A percentile compares a stretch with the other conserved stretches of the same genome.
These are phyloP conservation scores for Teratosphaeria viscida DNA, from an alignment of 2,329 filamentous ascomycete genomes.

Conservation along the genomic window DNA sequence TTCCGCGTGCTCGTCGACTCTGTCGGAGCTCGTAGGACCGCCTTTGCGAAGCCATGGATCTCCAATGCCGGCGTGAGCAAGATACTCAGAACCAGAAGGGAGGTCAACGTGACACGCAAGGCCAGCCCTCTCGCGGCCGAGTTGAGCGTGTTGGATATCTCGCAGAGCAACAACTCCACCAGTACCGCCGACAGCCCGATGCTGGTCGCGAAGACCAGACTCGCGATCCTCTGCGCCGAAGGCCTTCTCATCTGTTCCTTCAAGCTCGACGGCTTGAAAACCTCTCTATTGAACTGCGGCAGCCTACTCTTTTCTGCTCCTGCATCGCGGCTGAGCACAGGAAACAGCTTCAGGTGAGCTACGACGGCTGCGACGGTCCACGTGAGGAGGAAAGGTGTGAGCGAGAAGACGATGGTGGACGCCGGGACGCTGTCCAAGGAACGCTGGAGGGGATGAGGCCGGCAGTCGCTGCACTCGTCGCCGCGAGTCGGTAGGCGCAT, in stretches of 20 bases:
- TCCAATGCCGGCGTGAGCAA: conserved; percentile 70
- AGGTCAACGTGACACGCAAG: conserved; percentile 58
- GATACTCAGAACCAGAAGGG: conserved; percentile 61
- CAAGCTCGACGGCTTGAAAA: conserved; percentile 27
- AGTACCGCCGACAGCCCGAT: conserved; percentile 68
- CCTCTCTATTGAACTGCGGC: conserved; percentile 44
- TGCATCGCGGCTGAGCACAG: conserved; percentile 50
- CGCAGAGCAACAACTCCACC: conserved; percentile 70
- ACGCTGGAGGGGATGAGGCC: conserved; percentile 40
- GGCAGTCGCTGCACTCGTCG: conserved; percentile 46
- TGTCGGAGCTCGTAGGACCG: conserved; percentile 50
- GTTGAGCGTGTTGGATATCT: conserved; percentile 68
- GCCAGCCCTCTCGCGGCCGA: conserved; percentile 56
- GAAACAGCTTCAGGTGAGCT: conserved; percentile 60
- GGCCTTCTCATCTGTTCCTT: conserved; percentile 11
- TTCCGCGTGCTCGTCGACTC: conserved; percentile 50
- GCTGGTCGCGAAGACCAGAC: conserved; percentile 61
- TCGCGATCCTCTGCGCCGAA: conserved; percentile 29
- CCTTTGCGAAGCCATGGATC: conserved; percentile 44
- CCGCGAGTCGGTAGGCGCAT: conserved; percentile 15
- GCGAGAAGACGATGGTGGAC: conserved; percentile 48
- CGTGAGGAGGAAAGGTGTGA: conserved; percentile 58
- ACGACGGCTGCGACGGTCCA: conserved; percentile 54
- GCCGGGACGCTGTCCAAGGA: conserved; percentile 35
- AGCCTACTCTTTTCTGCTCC: conserved; percentile 49